Evolutionary conservation across 2,329 filamentous ascomycete genomes (phyloP).

Genomic region (Ophiostoma ulmi): DNA sequence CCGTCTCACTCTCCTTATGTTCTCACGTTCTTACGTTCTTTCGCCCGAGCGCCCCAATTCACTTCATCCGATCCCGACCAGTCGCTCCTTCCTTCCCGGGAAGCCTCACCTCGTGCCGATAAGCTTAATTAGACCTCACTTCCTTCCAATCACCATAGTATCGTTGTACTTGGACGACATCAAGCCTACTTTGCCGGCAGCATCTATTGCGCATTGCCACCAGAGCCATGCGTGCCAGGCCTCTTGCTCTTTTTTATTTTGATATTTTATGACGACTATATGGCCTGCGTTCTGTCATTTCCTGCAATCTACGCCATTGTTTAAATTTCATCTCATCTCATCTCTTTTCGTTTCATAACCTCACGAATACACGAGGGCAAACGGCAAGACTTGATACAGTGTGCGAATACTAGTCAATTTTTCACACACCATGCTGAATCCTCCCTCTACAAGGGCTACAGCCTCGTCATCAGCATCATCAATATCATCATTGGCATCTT

Average conservation of each 20-base stretch:
- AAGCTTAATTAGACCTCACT: neutral
- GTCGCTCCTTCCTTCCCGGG: neutral
- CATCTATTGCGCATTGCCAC: too few species aligned
- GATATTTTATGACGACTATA: neutral
- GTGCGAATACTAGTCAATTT: neutral
- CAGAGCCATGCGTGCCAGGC: neutral
- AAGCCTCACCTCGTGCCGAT: neutral
- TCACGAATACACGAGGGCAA: neutral
- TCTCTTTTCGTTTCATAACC: neutral
- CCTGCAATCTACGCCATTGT: neutral
- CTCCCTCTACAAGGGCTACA: neutral
- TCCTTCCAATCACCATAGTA: neutral
- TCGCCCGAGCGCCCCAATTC: neutral
- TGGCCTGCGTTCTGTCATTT: neutral
- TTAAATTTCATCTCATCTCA: neutral
- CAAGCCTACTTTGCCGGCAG: neutral
- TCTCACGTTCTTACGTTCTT: neutral
- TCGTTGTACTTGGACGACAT: neutral
- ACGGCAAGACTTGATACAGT: neutral
- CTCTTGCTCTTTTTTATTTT: neutral
- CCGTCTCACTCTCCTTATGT: neutral
- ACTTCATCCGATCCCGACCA: neutral
- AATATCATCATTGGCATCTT: conserved; percentile 8
- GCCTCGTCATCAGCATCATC: conserved; percentile 16
- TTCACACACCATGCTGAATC: neutral